These are phyloP conservation scores for Cutaneotrichosporon cavernicola DNA, from an alignment of 1,284 basidiomycete genomes.

Conservation along the genomic window DNA sequence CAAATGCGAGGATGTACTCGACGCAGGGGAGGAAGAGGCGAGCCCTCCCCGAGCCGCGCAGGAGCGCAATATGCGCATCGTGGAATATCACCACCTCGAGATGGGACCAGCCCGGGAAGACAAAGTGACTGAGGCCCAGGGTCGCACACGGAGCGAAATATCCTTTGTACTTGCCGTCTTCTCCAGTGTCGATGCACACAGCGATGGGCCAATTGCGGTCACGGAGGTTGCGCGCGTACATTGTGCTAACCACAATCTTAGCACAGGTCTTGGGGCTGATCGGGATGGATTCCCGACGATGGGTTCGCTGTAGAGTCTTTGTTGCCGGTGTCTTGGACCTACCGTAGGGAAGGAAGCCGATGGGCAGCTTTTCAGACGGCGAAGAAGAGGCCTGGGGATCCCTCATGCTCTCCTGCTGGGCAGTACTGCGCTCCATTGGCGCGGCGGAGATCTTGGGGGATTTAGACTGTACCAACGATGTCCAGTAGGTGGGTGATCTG, in stretches of 20 bases:
- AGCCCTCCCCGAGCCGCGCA: neutral
- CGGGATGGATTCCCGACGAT: neutral
- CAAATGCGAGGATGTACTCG: neutral
- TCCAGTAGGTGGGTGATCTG: no score
- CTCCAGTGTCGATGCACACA: conserved; percentile 10
- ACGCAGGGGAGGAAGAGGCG: conserved; percentile 5
- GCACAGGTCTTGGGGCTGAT: neutral
- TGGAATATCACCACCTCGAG: conserved; percentile 2
- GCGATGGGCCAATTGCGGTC: conserved; percentile 3
- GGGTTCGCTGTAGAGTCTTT: neutral
- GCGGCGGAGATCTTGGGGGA: no score
- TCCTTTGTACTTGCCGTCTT: neutral
- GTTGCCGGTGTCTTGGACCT: neutral
- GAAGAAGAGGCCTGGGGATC: no score
- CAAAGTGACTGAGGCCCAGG: conserved; percentile 1
- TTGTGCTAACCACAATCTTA: no score
- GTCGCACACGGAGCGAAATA: neutral
- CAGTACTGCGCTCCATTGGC: no score
- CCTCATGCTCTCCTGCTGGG: no score
- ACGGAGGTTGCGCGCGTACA: neutral
- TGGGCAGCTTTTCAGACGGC: no score
- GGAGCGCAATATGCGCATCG: neutral
- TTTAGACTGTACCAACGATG: no score
- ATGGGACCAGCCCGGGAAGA: conserved; percentile 8
- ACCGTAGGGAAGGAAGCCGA: no score